Percentiles rank a stretch among this genome's conserved stretches.
Conservation (phyloP, 768 basidiomycete genomes). For the Tulasnella sp. region DNA sequence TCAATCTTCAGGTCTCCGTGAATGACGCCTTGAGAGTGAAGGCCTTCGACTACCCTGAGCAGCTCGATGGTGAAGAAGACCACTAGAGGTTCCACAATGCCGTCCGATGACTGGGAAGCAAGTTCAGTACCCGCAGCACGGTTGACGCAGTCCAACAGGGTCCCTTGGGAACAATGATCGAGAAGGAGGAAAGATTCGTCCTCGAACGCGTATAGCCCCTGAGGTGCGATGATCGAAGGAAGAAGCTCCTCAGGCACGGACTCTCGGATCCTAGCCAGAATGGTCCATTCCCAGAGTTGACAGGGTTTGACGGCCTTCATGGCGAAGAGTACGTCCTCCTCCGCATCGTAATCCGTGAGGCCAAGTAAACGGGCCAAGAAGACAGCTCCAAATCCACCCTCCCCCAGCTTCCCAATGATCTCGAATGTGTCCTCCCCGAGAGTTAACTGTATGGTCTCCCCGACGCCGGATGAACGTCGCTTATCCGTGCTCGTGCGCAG, state of each 20-base stretch:
- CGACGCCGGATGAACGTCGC: constrained; percentile 30
- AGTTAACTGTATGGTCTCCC: constrained; percentile 48
- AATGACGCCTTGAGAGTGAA: constrained; percentile 81
- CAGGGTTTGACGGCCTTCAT: constrained; percentile 88
- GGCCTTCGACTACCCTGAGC: constrained; percentile 70
- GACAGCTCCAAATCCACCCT: constrained; percentile 96
- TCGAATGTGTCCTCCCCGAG: constrained; percentile 64
- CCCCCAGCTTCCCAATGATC: constrained; percentile 84
- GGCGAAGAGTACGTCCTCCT: constrained; percentile 60
- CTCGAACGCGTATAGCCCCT: constrained; percentile 72
- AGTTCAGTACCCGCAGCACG: constrained; percentile 54
- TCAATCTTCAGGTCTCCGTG: constrained; percentile 99
- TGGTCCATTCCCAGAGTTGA: constrained; percentile 88
- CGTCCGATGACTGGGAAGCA: constrained; percentile 33
- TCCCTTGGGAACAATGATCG: constrained; percentile 86
- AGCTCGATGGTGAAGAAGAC: constrained; percentile 95
- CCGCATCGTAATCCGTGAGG: constrained; percentile 45
- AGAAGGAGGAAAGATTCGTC: constrained; percentile 91
- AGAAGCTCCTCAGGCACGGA: constrained; percentile 56
- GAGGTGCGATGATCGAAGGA: constrained; percentile 69
- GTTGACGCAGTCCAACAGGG: constrained; percentile 88
- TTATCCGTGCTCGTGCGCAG: constrained; percentile 29
- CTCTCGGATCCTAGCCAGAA: constrained; percentile 71
- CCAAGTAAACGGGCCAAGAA: constrained; percentile 61
- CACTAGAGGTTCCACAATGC: constrained; percentile 82